Evolutionary conservation across 2,329 filamentous ascomycete species (phyloP).

Genomic region (Botrytis paeoniae): DNA sequence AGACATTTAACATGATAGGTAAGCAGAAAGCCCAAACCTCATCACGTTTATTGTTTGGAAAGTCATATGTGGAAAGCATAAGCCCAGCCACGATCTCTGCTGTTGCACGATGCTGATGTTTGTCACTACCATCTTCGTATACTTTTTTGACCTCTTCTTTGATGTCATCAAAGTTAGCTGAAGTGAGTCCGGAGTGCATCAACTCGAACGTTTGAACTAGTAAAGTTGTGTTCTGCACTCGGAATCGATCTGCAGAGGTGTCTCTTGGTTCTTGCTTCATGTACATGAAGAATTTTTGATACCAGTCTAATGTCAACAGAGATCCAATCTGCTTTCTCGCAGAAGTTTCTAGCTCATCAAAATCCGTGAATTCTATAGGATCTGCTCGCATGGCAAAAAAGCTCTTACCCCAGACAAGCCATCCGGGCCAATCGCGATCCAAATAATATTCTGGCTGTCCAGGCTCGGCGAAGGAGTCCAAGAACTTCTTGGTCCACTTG

Average conservation of each 20-base stretch:
- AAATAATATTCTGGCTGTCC: conserved; percentile 79
- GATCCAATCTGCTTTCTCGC: conserved; percentile 77
- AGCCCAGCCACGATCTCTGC: conserved; percentile 89
- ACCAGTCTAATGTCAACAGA: conserved; percentile 79
- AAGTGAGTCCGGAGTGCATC: conserved; percentile 75
- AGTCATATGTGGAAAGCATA: conserved; percentile 76
- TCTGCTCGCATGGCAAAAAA: conserved; percentile 78
- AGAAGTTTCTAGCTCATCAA: conserved; percentile 75
- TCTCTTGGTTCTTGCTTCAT: conserved; percentile 96
- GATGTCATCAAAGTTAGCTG: conserved; percentile 81
- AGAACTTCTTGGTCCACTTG: conserved; percentile 73
- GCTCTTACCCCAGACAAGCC: conserved; percentile 90
- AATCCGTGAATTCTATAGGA: conserved; percentile 61
- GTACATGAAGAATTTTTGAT: conserved; percentile 83
- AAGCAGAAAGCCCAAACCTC: conserved; percentile 86
- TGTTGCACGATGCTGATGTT: conserved; percentile 95
- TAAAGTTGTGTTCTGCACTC: conserved; percentile 82
- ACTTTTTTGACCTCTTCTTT: conserved; percentile 73
- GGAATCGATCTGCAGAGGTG: conserved; percentile 75
- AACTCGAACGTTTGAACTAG: conserved; percentile 88
- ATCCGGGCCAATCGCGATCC: conserved; percentile 88
- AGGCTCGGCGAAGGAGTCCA: conserved; percentile 73
- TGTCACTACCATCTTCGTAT: conserved; percentile 91
- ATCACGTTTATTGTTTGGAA: conserved; percentile 68
- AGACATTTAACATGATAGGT: conserved; percentile 79